Percentiles rank a stretch among this genome's conserved stretches.
phyloP scores from a whole-genome alignment of 2,329 filamentous ascomycete species.

The Paraphaeosphaeria minitans region DNA sequence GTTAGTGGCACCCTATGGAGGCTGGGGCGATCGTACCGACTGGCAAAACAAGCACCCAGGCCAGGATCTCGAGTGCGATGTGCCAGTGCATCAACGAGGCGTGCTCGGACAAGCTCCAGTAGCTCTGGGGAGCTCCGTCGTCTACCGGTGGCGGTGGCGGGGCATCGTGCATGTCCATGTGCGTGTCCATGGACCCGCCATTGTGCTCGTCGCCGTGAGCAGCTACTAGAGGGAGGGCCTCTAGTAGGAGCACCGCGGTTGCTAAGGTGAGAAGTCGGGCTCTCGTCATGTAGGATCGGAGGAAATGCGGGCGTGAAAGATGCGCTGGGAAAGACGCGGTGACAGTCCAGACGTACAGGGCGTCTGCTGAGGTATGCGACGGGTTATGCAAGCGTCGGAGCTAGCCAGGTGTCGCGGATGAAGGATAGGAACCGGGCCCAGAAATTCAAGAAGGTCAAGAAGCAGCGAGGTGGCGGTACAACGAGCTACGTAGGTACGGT shows the following conservation, averaged over 20 bases:
- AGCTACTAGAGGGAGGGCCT: slow-evolving; percentile 45
- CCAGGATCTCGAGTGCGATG: slow-evolving; percentile 70
- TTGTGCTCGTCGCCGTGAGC: slow-evolving; percentile 49
- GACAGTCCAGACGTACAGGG: neutral
- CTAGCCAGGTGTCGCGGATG: slow-evolving; percentile 3
- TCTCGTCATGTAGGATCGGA: slow-evolving; percentile 34
- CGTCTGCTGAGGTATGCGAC: neutral
- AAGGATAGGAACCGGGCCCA: slow-evolving; percentile 11
- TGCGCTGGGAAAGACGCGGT: neutral
- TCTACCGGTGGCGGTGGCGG: slow-evolving; percentile 23
- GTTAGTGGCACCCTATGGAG: slow-evolving; percentile 28
- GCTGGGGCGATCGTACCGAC: slow-evolving; percentile 60
- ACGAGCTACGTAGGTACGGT: too few species aligned
- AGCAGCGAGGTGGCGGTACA: slow-evolving; percentile 1
- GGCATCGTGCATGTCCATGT: slow-evolving; percentile 26
- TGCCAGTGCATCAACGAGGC: slow-evolving; percentile 68
- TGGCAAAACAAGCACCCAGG: slow-evolving; percentile 76
- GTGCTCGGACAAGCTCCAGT: slow-evolving; percentile 64
- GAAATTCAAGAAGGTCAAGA: slow-evolving; percentile 14
- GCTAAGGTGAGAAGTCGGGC: slow-evolving; percentile 27
- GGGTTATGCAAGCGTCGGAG: neutral
- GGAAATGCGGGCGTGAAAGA: slow-evolving; percentile 4
- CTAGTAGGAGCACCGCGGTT: slow-evolving; percentile 48
- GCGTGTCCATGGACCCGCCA: slow-evolving; percentile 28
- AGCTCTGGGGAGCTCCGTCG: slow-evolving; percentile 52